phyloP scores from a whole-genome alignment of 2,329 filamentous ascomycete species.

The Xylariales sp. region DNA sequence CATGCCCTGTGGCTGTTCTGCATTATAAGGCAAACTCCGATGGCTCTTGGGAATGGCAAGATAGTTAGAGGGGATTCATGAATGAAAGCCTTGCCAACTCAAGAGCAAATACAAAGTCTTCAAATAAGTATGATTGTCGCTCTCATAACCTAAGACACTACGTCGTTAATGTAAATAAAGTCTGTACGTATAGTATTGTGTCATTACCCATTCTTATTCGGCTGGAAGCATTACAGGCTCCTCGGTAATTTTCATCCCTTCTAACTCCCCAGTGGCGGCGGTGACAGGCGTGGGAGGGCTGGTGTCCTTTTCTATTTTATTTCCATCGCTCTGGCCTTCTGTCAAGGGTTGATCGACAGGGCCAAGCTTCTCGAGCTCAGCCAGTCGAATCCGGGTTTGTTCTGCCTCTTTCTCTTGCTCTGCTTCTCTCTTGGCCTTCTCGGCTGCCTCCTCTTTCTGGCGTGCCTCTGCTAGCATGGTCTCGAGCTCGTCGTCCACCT shows the following conservation, averaged over 20 bases:
- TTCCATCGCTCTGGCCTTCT: conserved; percentile 19
- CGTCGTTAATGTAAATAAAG: too few species aligned
- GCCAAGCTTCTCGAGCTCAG: conserved; percentile 37
- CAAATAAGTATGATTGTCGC: too few species aligned
- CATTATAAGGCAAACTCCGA: too few species aligned
- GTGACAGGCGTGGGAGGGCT: conserved; percentile 21
- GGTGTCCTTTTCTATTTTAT: conserved; percentile 26
- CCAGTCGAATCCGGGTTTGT: conserved; percentile 42
- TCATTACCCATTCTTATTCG: too few species aligned
- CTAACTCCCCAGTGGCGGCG: conserved; percentile 27
- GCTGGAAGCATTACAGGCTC: conserved; percentile 17
- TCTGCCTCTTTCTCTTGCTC: conserved; percentile 42
- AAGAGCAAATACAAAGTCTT: too few species aligned
- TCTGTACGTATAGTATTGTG: too few species aligned
- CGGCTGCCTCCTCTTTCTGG: conserved; percentile 44
- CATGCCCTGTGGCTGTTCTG: too few species aligned
- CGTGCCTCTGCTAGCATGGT: conserved; percentile 61
- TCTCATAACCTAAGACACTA: too few species aligned
- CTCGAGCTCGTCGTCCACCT: conserved; percentile 85
- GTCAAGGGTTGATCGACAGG: conserved; percentile 30
- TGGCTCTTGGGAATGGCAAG: too few species aligned
- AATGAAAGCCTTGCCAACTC: too few species aligned
- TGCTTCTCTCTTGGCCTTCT: conserved; percentile 36
- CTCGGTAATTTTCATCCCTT: conserved; percentile 31
- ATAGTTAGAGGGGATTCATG: too few species aligned